Evolutionary conservation across 2,329 filamentous ascomycete species (phyloP), one percentile per base, ranked within the genome.

Genomic region (Colletotrichum lindemuthianum): DNA sequence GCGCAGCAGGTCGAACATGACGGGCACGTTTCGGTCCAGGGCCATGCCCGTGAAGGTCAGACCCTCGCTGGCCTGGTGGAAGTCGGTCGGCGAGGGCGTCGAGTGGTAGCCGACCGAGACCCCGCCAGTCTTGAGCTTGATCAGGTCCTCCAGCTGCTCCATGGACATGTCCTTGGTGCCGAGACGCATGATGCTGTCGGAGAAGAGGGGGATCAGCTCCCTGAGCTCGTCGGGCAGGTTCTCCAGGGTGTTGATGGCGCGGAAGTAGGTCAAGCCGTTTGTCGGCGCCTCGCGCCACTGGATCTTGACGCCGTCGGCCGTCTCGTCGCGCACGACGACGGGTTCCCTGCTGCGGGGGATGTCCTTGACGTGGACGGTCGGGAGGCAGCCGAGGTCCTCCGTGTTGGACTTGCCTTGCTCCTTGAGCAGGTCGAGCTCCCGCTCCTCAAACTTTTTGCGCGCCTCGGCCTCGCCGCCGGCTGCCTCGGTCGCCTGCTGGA

Each of bases 261-360:
- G 90, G 81, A 99, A 97, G 75, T 99, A 99, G 1, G 95, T 98
- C 63, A 99, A 81, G 0, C 96, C 96, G 71, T 99, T 99, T 0
- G 96, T 99, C 2, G 93, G 92, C 8, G 94, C 93, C 76, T 97
- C 92, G 54, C 91, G 90, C 93, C 94, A 97, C 71, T 97, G 92
- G 4, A 96, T 87, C 49, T 90, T 88, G 44, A 90, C 86, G 41
- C 86, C 84, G 45, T 87, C 85, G 9, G 91, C 75, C 10, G 81
- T 79, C n/a, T 91, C 87, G 67, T 95, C 92, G 59, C 86, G 85
- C 44, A 89, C 72, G 3, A 79, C 72, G 0, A 84, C 76, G 0
- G 79, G 77, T 71, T 94, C 91, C 73, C 92, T 92, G 66, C 86
- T 81, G 59, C 94, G 87, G 0, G 93, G 91, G 63, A 99, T 98